phyloP scores from a whole-genome alignment of 352 stramenopile genomes.

The Thraustotheca clavata region DNA sequence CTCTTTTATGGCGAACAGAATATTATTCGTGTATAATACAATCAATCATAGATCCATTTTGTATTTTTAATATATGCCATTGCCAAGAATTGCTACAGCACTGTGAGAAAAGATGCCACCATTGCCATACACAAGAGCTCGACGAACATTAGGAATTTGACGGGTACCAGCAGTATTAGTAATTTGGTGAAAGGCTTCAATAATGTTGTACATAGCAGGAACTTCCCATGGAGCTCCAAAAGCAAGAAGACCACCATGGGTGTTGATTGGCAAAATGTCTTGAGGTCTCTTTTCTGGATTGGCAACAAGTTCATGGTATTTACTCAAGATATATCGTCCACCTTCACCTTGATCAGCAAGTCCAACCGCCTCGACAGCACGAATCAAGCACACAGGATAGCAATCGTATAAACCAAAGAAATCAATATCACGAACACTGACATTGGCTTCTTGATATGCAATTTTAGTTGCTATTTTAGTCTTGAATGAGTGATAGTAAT shows the following conservation, averaged over 20 bases:
- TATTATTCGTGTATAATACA: neutral
- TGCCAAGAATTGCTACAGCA: slow-evolving; percentile 29
- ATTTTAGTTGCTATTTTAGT: slow-evolving; percentile 16
- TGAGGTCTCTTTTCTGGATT: slow-evolving; percentile 23
- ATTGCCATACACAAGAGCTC: slow-evolving; percentile 37
- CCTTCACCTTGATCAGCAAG: slow-evolving; percentile 26
- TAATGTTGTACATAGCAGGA: slow-evolving; percentile 30
- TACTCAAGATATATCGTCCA: slow-evolving; percentile 28
- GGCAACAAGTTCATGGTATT: slow-evolving; percentile 25
- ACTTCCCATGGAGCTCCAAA: slow-evolving; percentile 37
- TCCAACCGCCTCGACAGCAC: slow-evolving; percentile 32
- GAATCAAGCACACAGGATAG: slow-evolving; percentile 37
- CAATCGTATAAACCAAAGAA: slow-evolving; percentile 42
- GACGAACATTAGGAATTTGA: slow-evolving; percentile 28
- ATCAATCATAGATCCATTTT: neutral
- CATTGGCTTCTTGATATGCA: slow-evolving; percentile 29
- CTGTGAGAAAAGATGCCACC: slow-evolving; percentile 34
- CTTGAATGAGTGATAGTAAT: neutral
- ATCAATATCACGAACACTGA: slow-evolving; percentile 29
- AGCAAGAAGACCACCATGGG: slow-evolving; percentile 32
- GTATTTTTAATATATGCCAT: slow-evolving; percentile 12
- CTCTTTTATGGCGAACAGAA: neutral
- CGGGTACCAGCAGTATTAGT: slow-evolving; percentile 20
- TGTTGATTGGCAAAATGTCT: slow-evolving; percentile 35
- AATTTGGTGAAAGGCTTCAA: slow-evolving; percentile 30